Evolutionary conservation across 768 basidiomycete genomes (phyloP).

Genomic region (Podaxis sp.): DNA sequence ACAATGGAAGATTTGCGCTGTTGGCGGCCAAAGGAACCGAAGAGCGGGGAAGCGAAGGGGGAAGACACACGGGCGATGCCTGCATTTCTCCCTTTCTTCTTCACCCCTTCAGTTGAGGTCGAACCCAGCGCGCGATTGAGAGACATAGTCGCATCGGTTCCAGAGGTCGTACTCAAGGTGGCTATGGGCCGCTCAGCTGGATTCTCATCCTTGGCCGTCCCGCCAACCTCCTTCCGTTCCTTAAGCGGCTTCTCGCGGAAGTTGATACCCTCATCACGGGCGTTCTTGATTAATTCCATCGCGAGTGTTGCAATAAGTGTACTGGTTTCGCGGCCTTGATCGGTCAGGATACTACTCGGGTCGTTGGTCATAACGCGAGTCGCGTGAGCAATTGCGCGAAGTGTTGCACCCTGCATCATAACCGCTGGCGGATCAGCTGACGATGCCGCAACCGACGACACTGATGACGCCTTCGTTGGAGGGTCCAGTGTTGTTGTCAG

Average conservation of each 20-base stretch:
- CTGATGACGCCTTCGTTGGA: conserved; percentile 6
- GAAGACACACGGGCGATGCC: conserved; percentile 35
- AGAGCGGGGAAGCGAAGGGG: conserved; percentile 53
- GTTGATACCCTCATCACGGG: conserved; percentile 60
- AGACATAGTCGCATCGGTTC: conserved; percentile 41
- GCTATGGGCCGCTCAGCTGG: conserved; percentile 36
- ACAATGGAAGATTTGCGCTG: conserved; percentile 33
- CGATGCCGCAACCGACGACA: conserved; percentile 18
- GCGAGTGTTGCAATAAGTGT: conserved; percentile 63
- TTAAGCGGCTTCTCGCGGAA: conserved; percentile 44
- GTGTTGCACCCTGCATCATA: conserved; percentile 56
- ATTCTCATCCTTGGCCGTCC: conserved; percentile 17
- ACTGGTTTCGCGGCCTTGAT: conserved; percentile 64
- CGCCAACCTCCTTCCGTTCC: conserved; percentile 40
- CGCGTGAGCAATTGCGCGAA: conserved; percentile 78
- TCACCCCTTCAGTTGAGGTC: conserved; percentile 28
- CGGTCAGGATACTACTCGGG: conserved; percentile 68
- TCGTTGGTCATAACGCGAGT: conserved; percentile 87
- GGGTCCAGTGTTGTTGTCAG: conserved; percentile 42
- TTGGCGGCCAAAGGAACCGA: conserved; percentile 57
- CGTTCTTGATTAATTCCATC: conserved; percentile 62
- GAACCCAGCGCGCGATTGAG: conserved; percentile 43
- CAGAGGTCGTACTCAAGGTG: conserved; percentile 39
- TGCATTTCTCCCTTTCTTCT: conserved; percentile 30
- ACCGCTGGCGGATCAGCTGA: conserved; percentile 25